phyloP scores from a whole-genome alignment of 768 basidiomycete genomes.

The Phaeolepiota aurea region DNA sequence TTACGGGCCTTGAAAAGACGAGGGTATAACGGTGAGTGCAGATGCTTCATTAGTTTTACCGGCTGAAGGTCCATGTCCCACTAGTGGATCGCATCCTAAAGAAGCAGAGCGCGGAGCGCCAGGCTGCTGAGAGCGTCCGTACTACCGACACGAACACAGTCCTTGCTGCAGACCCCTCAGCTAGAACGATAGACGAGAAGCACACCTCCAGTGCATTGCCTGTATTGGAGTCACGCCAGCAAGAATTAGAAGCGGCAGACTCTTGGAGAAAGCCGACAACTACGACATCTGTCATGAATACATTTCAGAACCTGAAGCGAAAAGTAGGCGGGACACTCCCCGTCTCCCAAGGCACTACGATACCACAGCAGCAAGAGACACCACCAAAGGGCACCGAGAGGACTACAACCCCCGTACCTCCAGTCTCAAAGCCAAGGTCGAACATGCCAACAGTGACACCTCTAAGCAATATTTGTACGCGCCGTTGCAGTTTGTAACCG shows the following conservation, averaged over 20 bases:
- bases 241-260: neutral
- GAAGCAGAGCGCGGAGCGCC: slow-evolving; percentile 65
- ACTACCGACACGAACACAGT: slow-evolving; percentile 23
- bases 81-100: slow-evolving; percentile 86
- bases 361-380: no score
- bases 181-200: no score
- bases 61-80: slow-evolving; percentile 7
- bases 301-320: slow-evolving; percentile 20
- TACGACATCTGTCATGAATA: slow-evolving; percentile 6
- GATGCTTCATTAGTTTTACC: slow-evolving; percentile 1
- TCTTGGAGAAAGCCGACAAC: slow-evolving; percentile 4
- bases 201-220: no score
- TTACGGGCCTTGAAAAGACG: slow-evolving; percentile 71
- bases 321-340: slow-evolving; percentile 12
- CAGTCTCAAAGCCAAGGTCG: neutral
- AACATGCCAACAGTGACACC: slow-evolving; percentile 21
- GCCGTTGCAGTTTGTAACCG: neutral
- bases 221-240: no score
- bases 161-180: slow-evolving; percentile 15
- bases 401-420: neutral
- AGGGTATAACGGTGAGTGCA: slow-evolving; percentile 69
- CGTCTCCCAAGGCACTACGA: slow-evolving; percentile 6
- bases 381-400: no score
- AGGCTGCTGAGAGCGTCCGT: slow-evolving; percentile 42
- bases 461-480: slow-evolving; percentile 34